Percentiles rank a stretch among this genome's conserved stretches.
phyloP scores from a whole-genome alignment of 2,329 filamentous ascomycete species.

The Colletotrichum caudatum region DNA sequence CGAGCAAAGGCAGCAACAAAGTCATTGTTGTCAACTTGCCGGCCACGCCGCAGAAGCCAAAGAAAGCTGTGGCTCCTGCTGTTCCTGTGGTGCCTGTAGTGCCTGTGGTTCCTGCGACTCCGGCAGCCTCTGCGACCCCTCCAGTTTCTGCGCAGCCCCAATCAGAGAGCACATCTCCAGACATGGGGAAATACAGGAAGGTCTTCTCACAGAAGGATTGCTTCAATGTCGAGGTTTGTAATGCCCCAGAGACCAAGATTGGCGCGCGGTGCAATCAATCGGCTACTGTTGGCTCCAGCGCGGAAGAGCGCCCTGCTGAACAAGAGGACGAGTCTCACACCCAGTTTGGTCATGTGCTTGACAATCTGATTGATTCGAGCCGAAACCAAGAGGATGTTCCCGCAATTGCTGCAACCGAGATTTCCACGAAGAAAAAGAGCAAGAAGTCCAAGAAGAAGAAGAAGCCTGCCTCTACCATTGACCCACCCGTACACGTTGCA shows the following conservation, averaged over 20 bases:
- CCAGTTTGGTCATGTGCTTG: background rate
- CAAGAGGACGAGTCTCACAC: background rate
- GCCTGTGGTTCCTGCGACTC: background rate
- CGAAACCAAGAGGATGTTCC: background rate
- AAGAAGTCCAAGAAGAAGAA: conserved; percentile 46
- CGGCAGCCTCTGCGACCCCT: background rate
- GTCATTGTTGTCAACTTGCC: conserved; percentile 32
- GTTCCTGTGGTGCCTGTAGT: background rate
- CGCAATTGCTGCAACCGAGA: background rate
- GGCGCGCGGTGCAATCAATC: background rate
- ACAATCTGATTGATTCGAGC: conserved; percentile 5
- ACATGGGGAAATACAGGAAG: conserved; percentile 19
- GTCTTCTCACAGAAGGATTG: conserved; percentile 2
- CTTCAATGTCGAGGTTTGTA: conserved; percentile 3
- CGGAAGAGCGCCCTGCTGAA: background rate
- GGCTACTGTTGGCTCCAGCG: too few species aligned
- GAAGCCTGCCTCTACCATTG: conserved; percentile 14
- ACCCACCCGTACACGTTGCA: background rate
- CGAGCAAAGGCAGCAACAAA: background rate
- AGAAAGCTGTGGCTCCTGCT: background rate
- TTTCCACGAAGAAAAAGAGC: conserved; percentile 22
- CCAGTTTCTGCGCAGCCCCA: background rate
- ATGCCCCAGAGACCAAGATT: background rate
- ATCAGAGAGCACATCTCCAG: background rate
- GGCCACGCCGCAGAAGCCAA: conserved; percentile 18